A percentile compares a stretch with the other conserved stretches of the same genome.
phyloP scores from a whole-genome alignment of 192 early-diverging fungal genomes.

The Ambispora gerdemannii region DNA sequence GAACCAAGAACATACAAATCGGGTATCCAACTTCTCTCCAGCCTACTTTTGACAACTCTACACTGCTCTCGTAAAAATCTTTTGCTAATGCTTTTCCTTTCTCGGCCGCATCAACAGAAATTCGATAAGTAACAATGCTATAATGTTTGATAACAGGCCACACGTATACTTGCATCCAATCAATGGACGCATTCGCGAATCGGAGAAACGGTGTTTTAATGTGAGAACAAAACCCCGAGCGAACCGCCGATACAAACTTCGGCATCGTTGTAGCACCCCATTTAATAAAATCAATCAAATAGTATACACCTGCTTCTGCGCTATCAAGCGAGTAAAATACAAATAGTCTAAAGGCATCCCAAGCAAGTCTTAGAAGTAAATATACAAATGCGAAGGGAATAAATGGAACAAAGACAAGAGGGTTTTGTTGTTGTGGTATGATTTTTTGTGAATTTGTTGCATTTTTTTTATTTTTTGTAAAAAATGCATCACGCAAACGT shows the following conservation, averaged over 20 bases:
- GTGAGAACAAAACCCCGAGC: neutral
- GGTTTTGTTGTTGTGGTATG: neutral
- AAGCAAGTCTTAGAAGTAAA: conserved; percentile 2
- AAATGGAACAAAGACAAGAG: neutral
- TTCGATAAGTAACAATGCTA: neutral
- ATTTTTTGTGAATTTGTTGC: neutral
- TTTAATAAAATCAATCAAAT: neutral
- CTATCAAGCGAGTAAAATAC: conserved; percentile 30
- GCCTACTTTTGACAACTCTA: conserved; percentile 7
- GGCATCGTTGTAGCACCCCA: neutral
- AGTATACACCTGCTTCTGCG: neutral
- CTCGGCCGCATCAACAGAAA: neutral
- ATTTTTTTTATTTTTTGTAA: neutral
- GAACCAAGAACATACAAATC: neutral
- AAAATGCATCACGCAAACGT: neutral
- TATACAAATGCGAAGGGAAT: conserved; percentile 22
- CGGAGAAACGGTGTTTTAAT: neutral
- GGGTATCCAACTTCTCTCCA: conserved; percentile 9
- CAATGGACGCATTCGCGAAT: neutral
- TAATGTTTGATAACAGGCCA: conserved; percentile 8
- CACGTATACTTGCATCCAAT: neutral
- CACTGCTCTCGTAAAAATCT: neutral
- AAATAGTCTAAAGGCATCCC: conserved; percentile 15
- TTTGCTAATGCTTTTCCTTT: neutral
- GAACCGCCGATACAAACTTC: neutral